Evolutionary conservation across 2,329 filamentous ascomycete genomes (phyloP), one percentile per base, ranked within the genome.

Genomic region (Neonectria sp.): DNA sequence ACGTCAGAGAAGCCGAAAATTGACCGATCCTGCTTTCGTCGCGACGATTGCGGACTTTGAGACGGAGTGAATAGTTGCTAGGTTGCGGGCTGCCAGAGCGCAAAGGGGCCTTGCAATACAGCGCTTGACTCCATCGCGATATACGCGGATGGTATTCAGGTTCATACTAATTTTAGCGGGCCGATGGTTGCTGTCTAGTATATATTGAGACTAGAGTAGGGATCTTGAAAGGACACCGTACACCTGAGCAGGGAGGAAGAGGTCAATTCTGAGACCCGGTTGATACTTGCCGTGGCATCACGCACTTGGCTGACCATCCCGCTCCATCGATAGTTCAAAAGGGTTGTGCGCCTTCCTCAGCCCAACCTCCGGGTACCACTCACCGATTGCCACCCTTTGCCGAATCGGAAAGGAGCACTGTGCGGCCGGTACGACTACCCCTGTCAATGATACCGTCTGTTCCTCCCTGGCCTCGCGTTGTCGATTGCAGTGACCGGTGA

Each of bases 201-300:
- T 13, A 53, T 35, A 21, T 33, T 11, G n/a, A 53, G 31, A 37
- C 37, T 31, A 15, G 51, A 13, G 24, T 8, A 37, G 29, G n/a
- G 21, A 37, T 33, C 2, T 35, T 21, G 12, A 52, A 13, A 13
- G 6, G 45, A 60, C 15, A 60, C 43, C 21, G 31, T 63, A 17
- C 55, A 65, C 25, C 48, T 65, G 55, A 61, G n/a, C 45, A 59
- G 56, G 48, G 61, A 68, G 7, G 60, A 65, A 49, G 65, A 68
- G 55, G 64, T 63, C 17, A 51, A 60, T 59, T 25, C 29, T 12
- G 45, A 31, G 25, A 17, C 12, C 8, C 17, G 15, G 15, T 6
- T 9, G 17, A 58, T 46, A 58, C 31, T 21, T n/a, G 35, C 53
- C 17, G 17, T 35, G 13, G 43, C 24, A 9, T 40, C 59, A 40